A percentile compares a stretch with the other conserved stretches of the same genome.
These are phyloP conservation scores for Globisporangium cylindrosporum DNA, from an alignment of 352 stramenopile genomes.

Conservation along the genomic window DNA sequence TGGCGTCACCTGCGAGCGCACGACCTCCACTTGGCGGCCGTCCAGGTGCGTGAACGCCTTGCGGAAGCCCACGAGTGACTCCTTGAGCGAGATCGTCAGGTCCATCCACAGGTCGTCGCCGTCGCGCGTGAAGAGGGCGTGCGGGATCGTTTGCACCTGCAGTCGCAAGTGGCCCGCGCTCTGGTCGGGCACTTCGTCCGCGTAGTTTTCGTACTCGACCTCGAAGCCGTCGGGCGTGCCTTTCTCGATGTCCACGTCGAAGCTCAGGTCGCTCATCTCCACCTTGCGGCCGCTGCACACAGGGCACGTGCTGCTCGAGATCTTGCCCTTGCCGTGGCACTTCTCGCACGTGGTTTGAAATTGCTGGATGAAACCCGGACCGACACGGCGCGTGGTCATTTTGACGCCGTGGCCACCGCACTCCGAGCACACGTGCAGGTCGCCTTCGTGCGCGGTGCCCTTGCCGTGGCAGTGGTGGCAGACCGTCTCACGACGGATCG, in stretches of 20 bases:
- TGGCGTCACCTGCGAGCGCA: constrained; percentile 88
- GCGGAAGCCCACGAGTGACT: constrained; percentile 93
- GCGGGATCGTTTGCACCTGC: constrained; percentile 80
- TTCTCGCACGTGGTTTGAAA: constrained; percentile 88
- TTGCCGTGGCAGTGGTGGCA: constrained; percentile 93
- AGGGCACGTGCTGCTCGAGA: constrained; percentile 91
- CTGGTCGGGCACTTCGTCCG: constrained; percentile 87
- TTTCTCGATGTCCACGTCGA: constrained; percentile 95
- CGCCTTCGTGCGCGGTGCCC: constrained; percentile 87
- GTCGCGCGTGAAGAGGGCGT: constrained; percentile 90
- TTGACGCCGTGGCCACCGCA: constrained; percentile 95
- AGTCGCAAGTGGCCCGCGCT: constrained; percentile 93
- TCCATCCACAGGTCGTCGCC: constrained; percentile 95
- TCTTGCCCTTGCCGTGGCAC: constrained; percentile 92
- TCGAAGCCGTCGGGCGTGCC: constrained; percentile 92
- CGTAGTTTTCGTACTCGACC: constrained; percentile 93
- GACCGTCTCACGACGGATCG: constrained; percentile 91
- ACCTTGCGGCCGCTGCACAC: constrained; percentile 80
- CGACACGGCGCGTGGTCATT: constrained; percentile 70
- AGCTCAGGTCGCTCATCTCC: constrained; percentile 91
- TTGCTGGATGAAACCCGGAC: constrained; percentile 81
- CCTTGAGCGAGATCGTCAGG: constrained; percentile 93
- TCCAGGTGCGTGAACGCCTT: constrained; percentile 93
- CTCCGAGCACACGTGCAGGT: constrained; percentile 87
- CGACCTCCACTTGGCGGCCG: constrained; percentile 87